Base-by-base conservation (phyloP, 2,329 filamentous ascomycete species). In the Pseudocercospora fijiensis region DNA sequence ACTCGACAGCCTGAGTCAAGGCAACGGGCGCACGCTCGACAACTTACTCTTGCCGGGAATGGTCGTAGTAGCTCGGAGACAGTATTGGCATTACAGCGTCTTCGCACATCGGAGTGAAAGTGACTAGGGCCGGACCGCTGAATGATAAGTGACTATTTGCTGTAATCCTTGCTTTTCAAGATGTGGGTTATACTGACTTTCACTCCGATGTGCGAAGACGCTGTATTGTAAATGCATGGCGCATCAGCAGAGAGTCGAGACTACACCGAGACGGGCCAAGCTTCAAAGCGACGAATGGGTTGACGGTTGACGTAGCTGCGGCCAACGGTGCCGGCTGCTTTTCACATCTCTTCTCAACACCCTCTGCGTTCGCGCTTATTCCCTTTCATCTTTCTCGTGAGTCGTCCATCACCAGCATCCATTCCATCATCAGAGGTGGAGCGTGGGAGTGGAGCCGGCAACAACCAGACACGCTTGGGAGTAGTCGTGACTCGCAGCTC, bases 401-500 rank as follows among this genome's bases (percentile, higher is more conserved):
- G n/a, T 53, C 49, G 49, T 30, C 28, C 49, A 28, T 52, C 49
- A 52, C 18, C 24, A n/a, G 20, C 27, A 27, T n/a, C 26, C 24
- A 22, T 49, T 49, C 45, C 45, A 49, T 7, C 30, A 13, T 13
- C 20, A 49, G 18, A 49, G 45, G 18, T 53, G 49, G 16, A 53
- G 49, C 49, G 49, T 53, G 49, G 49, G 49, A 53, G 49, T 53
- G 49, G 49, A 26, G 20, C 22, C 49, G 20, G 13, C 49, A 30
- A 53, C 49, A 30, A 53, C 26, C 49, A 53, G 18, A 26, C 18
- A 37, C 13, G 33, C 18, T 24, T 24, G 22, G 43, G 20, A 52
- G 49, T n/a, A n/a, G n/a, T n/a, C n/a, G n/a, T 52, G 49, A 52
- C 49, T 52, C 49, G 49, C 49, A 52, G n/a, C n/a, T n/a, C n/a